Base-by-base conservation (phyloP, 148 eudicot genomes). In the Hydrangea macrophylla region DNA sequence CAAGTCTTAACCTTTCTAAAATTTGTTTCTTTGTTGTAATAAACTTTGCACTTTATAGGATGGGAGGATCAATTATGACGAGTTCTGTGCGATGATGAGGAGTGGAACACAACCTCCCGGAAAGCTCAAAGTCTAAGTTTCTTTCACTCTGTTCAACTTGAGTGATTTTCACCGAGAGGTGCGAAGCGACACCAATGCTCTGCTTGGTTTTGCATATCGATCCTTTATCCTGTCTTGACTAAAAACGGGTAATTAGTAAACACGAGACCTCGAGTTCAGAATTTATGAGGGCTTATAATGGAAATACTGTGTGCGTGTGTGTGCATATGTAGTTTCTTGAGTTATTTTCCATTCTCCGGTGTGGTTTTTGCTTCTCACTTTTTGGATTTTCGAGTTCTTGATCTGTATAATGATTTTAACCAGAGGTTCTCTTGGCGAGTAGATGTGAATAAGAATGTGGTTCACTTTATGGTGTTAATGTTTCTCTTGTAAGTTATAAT, bases 11-110 rank as follows among this genome's bases (percentile, higher is more conserved):
- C 30, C 6, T 20, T 27, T 40, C 25, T 56, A 9, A n/a, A n/a
- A n/a, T n/a, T 28, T 55, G 26, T 42, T 23, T 9, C n/a, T 20
- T 20, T 20, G 28, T 8, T 28, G 23, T 25, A 27, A 9, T 64
- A 2, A 64, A 17, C 30, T 66, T 62, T 73, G 18, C 20, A 22
- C 37, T 53, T 35, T 26, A 33, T 51, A 87, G 92, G 92, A 87
- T 56, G 92, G 92, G 40, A 78, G 67, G 62, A 87, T 87, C 67
- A 76, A 84, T 60, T 84, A 84, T 35, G 85, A 84, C 55, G 88
- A 84, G 63, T 84, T 84, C 68, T 79, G 79, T n/a, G 58, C 71
- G 6, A 84, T 84, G 88, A 84, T 84, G 88, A 76, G 88, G 76
- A 81, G 85, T 44, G 88, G 88, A 37, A 70, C 81, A 40, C 72